phyloP scores from a whole-genome alignment of 1,284 basidiomycete species.

The Cryptococcus jaspeensis region DNA sequence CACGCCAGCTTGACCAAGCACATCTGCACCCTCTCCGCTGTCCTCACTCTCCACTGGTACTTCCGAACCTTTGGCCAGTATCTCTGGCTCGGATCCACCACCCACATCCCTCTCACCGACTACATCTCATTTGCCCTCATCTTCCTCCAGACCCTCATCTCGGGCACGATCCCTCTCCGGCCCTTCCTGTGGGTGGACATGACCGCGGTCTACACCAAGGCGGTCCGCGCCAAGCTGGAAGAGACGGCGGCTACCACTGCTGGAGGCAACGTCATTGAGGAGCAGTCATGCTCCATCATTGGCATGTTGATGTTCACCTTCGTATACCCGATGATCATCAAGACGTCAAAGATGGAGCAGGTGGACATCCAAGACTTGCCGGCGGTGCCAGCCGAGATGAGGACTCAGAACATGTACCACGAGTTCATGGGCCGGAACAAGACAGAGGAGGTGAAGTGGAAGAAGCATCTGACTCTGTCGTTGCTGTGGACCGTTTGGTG shows the following conservation, averaged over 20 bases:
- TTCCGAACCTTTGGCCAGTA: conserved; percentile 25
- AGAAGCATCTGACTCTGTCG: conserved; percentile 15
- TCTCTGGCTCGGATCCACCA: conserved; percentile 10
- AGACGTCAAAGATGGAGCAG: conserved; percentile 66
- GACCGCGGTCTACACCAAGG: conserved; percentile 25
- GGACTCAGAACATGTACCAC: conserved; percentile 29
- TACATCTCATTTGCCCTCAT: conserved; percentile 14
- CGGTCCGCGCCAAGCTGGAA: conserved; percentile 13
- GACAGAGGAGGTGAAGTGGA: conserved; percentile 13
- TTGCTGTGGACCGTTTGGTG: conserved; percentile 27
- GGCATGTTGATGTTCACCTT: conserved; percentile 68
- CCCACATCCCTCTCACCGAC: conserved; percentile 12
- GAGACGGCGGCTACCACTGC: conserved; percentile 1
- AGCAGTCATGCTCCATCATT: conserved; percentile 56
- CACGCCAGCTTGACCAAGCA: conserved; percentile 17
- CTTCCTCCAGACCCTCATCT: conserved; percentile 4
- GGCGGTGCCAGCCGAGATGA: conserved; percentile 65
- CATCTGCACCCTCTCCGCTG: conserved; percentile 13
- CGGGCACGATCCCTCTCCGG: conserved; percentile 19
- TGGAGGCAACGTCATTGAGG: conserved; percentile 26
- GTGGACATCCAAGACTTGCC: conserved; percentile 80
- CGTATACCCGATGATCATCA: conserved; percentile 73
- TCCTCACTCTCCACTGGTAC: conserved; percentile 20
- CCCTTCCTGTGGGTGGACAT: conserved; percentile 24
- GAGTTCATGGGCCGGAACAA: conserved; percentile 22